Percentiles rank a stretch among this genome's conserved stretches.
These are phyloP conservation scores for Ambrosiella beaveri DNA, from an alignment of 2,329 filamentous ascomycete species.

Conservation along the genomic window DNA sequence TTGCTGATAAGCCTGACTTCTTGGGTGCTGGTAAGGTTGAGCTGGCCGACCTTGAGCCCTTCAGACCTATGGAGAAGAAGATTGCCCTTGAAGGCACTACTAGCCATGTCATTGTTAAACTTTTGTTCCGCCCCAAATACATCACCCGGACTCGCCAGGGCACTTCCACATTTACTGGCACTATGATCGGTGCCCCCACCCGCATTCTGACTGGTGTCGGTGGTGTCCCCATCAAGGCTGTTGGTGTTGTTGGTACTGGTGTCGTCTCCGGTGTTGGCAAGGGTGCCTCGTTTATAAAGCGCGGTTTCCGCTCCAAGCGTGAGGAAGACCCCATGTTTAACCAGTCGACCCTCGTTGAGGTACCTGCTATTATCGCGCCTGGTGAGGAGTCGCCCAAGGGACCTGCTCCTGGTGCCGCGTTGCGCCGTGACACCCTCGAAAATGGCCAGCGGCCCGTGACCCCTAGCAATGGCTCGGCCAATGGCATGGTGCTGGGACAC, in stretches of 20 bases:
- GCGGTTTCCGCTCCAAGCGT: conserved; percentile 62
- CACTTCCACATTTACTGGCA: conserved; percentile 81
- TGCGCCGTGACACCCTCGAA: conserved; percentile 19
- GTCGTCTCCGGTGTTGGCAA: conserved; percentile 43
- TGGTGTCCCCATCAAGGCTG: conserved; percentile 85
- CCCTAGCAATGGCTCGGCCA: conserved; percentile 16
- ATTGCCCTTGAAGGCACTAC: conserved; percentile 77
- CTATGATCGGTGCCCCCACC: conserved; percentile 65
- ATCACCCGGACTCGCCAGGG: conserved; percentile 74
- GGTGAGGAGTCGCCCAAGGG: conserved; percentile 13
- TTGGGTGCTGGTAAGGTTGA: conserved; percentile 64
- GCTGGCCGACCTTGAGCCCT: conserved; percentile 67
- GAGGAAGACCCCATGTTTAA: conserved; percentile 34
- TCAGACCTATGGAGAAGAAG: conserved; percentile 58
- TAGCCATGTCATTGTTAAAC: conserved; percentile 60
- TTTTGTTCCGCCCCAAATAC: conserved; percentile 88
- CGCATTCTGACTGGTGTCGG: conserved; percentile 69
- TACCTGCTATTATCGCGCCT: conserved; percentile 22
- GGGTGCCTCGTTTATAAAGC: conserved; percentile 78
- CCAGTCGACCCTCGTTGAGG: conserved; percentile 24
- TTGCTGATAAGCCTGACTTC: conserved; percentile 84
- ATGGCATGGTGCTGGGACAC: conserved; percentile 23
- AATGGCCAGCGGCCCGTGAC: conserved; percentile 12
- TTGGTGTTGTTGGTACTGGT: conserved; percentile 54
- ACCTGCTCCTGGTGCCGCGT: conserved; percentile 15